Base-by-base conservation (phyloP, 1,139 yeast genomes). In the Torulaspora globosa region DNA sequence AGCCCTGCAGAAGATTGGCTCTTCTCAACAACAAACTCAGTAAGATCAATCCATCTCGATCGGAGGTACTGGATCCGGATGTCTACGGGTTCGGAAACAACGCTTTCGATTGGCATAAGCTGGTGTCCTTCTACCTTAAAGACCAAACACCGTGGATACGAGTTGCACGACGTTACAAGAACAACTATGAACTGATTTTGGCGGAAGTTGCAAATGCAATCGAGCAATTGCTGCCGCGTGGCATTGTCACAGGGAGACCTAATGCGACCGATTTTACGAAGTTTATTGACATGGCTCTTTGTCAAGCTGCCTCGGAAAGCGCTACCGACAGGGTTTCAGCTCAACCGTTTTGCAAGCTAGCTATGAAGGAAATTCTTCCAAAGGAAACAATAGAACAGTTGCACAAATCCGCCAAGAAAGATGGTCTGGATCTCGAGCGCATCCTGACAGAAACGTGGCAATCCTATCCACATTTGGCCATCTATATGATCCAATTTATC, bases 1-100 rank as follows among this genome's bases (percentile, higher is more conserved):
- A 49, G 30, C 60, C 59, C 0, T 64, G 68, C 42, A 61, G 56
- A 37, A 53, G 44, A 10, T 33, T 64, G 24, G 56, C 58, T 14
- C 40, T 56, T 24, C 36, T 62, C 3, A 51, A 52, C 36, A 56
- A 57, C 16, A 56, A 51, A 35, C 36, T 62, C 32, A 53, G 47
- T 37, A 64, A 59, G 38, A 42, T 61, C 1, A 60, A 59, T 29
- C 65, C 65, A 2, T 36, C 55, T 14, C 44, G 55, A 23, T 44
- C 56, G 5, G 47, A 50, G 6, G 23, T 62, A n/a, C 39, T 53
- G 10, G 63, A 62, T 47, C 50, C 60, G 0, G 59, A 57, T 28
- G 45, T 53, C 1, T 62, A 58, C 46, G 48, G 48, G 9, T 32
- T 38, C 12, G 40, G 40, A 1, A 42, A 44, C 1, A 37, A 39